Conservation (phyloP, 495 filamentous ascomycete species). For the Evansstolkia leycettana region DNA sequence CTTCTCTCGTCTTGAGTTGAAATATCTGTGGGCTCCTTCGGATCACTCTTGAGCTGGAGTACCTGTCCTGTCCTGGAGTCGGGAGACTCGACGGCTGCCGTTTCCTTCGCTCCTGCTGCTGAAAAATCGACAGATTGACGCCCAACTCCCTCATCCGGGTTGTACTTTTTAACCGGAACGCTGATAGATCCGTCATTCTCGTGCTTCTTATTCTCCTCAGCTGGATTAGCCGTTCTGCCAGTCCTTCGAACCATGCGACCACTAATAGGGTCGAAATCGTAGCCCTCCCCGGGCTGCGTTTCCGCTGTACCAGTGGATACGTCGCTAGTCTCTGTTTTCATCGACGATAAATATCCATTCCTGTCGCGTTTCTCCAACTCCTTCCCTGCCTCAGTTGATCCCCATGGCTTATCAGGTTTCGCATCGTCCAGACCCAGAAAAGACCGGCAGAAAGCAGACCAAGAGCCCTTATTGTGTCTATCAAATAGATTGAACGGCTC, state of each 20-base stretch:
- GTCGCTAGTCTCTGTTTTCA: neutral
- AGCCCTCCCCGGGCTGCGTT: no score
- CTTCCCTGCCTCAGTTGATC: neutral
- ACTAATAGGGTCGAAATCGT: constrained; percentile 28
- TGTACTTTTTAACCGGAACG: no score
- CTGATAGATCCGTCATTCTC: no score
- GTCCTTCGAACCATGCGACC: constrained; percentile 22
- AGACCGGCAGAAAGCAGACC: constrained; percentile 17
- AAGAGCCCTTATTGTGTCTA: constrained; percentile 8
- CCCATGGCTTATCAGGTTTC: neutral
- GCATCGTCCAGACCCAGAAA: constrained; percentile 11
- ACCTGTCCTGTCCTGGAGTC: no score
- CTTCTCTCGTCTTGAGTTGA: neutral
- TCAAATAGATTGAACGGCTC: constrained; percentile 9
- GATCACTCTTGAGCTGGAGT: no score
- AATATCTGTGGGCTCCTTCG: neutral
- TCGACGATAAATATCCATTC: neutral
- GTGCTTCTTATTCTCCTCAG: no score
- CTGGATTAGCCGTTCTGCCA: no score
- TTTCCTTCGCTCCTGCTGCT: no score
- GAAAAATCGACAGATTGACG: no score
- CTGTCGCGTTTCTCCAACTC: neutral
- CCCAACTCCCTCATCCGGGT: no score
- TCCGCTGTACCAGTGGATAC: no score
- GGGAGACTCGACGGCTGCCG: no score